Evolutionary conservation across 768 basidiomycete genomes (phyloP).

Genomic region (Kwoniella bestiolae): DNA sequence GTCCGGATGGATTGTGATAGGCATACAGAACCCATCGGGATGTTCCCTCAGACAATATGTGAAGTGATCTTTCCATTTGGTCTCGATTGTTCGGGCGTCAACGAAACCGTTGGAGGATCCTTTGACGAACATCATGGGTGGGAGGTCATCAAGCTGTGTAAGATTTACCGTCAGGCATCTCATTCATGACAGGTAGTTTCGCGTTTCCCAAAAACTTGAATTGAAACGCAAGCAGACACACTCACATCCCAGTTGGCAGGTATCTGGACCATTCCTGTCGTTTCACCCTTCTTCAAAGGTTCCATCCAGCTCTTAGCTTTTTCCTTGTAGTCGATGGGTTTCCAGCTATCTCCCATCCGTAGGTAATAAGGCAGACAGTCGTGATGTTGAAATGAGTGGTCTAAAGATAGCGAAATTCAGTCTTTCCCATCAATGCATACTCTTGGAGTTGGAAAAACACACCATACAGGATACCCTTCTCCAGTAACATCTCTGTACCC

Average conservation of each 20-base stretch:
- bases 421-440: neutral
- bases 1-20: slow-evolving; percentile 78
- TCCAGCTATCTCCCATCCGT: slow-evolving; percentile 72
- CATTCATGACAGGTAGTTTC: too few species aligned
- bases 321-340: slow-evolving; percentile 69
- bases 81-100: slow-evolving; percentile 69
- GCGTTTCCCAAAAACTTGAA: too few species aligned
- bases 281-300: slow-evolving; percentile 68
- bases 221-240: slow-evolving; percentile 3
- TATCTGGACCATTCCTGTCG: slow-evolving; percentile 68
- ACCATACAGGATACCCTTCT: slow-evolving; percentile 78
- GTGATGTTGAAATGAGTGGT: slow-evolving; percentile 66
- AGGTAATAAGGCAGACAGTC: slow-evolving; percentile 70
- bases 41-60: slow-evolving; percentile 66
- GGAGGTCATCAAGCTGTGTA: slow-evolving; percentile 68
- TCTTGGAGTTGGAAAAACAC: neutral
- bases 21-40: slow-evolving; percentile 60
- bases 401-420: neutral
- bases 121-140: slow-evolving; percentile 69
- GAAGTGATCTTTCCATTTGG: slow-evolving; percentile 77
- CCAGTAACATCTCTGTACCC: slow-evolving; percentile 67
- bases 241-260: slow-evolving; percentile 70
- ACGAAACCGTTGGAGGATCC: slow-evolving; percentile 70
- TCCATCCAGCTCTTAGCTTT: slow-evolving; percentile 76
- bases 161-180: too few species aligned